A percentile compares a stretch with the other conserved stretches of the same genome.
These are phyloP conservation scores for Populus euphratica DNA, from an alignment of 345 rosid genomes.

Conservation along the genomic window DNA sequence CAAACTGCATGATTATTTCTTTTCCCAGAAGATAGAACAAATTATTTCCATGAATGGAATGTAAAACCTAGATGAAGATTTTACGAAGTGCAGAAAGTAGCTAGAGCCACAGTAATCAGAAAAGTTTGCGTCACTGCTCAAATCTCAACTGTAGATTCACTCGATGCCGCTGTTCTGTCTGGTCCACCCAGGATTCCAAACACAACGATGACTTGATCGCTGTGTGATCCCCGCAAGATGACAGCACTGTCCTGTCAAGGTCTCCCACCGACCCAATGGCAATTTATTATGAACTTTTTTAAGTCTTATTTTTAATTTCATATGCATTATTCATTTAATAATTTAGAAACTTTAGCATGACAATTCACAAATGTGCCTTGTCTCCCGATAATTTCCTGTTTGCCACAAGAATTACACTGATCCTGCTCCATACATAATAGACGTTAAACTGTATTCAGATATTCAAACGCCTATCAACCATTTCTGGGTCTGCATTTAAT, in stretches of 20 bases:
- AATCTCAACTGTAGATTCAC: neutral
- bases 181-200: neutral
- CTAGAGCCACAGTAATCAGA: neutral
- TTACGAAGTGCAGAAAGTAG: neutral
- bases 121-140: conserved; percentile 14
- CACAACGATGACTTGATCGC: neutral
- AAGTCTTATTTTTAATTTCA: neutral
- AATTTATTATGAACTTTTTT: neutral
- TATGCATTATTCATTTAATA: neutral
- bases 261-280: neutral
- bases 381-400: neutral
- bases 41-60: no score
- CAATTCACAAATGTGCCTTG: neutral
- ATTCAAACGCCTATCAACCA: conserved; percentile 2
- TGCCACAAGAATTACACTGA: neutral
- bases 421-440: neutral
- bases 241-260: neutral
- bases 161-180: neutral
- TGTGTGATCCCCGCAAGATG: neutral
- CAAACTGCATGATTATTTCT: no score
- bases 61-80: neutral
- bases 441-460: conserved; percentile 22
- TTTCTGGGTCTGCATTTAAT: neutral
- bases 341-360: neutral
- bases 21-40: no score